phyloP scores from a whole-genome alignment of 176 grass and related monocot species.

The Oryza punctata region DNA sequence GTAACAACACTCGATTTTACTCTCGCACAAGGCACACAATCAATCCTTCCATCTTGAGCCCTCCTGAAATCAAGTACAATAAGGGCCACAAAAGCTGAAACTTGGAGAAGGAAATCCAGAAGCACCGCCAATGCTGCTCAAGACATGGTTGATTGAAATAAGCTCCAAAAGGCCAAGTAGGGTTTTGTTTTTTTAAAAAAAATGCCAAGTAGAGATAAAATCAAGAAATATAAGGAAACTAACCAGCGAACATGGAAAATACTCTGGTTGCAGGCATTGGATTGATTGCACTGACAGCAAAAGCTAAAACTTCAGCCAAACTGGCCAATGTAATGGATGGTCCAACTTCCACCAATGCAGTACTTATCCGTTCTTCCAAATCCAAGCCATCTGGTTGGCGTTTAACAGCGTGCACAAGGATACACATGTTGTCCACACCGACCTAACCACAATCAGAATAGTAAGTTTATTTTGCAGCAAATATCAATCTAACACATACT shows the following conservation, averaged over 20 bases:
- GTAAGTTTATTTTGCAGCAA: constrained; percentile 32
- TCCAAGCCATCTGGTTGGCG: constrained; percentile 60
- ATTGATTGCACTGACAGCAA: constrained; percentile 88
- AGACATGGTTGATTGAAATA: constrained; percentile 32
- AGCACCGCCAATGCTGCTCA: constrained; percentile 95
- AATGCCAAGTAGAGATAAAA: constrained; percentile 25
- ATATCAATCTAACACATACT: background rate
- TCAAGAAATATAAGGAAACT: constrained; percentile 41
- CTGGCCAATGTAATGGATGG: constrained; percentile 97
- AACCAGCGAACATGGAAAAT: constrained; percentile 99
- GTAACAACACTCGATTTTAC: constrained; percentile 32
- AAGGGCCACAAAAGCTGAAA: constrained; percentile 87
- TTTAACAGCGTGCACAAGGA: constrained; percentile 95
- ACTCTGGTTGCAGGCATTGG: constrained; percentile 93
- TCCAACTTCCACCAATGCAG: constrained; percentile 89
- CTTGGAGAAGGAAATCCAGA: constrained; percentile 95
- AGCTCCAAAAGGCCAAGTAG: constrained; percentile 26
- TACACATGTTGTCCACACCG: constrained; percentile 99
- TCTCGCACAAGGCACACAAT: constrained; percentile 85
- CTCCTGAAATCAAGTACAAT: constrained; percentile 91
- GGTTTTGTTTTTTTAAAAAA: too few species aligned
- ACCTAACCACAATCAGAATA: constrained; percentile 55
- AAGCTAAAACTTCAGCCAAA: constrained; percentile 89
- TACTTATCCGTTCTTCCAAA: constrained; percentile 78
- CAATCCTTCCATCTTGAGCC: constrained; percentile 77